phyloP scores from a whole-genome alignment of 2,329 filamentous ascomycete genomes.

The Penicillium sp. region DNA sequence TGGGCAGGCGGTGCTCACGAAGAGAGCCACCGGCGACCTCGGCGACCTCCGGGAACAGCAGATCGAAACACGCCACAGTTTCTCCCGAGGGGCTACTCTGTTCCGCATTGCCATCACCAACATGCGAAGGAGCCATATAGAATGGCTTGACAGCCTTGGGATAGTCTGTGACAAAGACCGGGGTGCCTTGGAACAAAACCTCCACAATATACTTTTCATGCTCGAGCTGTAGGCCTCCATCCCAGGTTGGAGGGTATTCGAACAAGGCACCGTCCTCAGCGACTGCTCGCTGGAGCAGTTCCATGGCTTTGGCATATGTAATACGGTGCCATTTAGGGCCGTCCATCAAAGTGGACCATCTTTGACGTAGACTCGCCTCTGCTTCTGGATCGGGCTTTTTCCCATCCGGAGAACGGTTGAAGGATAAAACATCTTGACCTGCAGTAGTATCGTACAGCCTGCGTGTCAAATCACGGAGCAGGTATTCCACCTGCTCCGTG shows the following conservation, averaged over 20 bases:
- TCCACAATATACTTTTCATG: constrained; percentile 87
- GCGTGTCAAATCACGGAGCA: constrained; percentile 63
- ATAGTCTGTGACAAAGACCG: constrained; percentile 91
- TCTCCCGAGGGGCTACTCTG: constrained; percentile 18
- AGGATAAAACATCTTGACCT: constrained; percentile 56
- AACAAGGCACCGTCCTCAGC: constrained; percentile 57
- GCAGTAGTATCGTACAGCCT: constrained; percentile 52
- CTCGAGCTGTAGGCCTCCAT: constrained; percentile 77
- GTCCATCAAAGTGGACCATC: constrained; percentile 70
- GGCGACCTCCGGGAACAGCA: constrained; percentile 80
- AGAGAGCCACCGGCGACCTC: constrained; percentile 88
- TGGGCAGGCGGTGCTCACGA: constrained; percentile 74
- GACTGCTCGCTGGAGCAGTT: constrained; percentile 62
- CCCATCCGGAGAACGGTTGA: constrained; percentile 43
- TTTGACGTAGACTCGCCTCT: constrained; percentile 55
- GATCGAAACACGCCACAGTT: constrained; percentile 87
- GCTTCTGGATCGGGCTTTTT: constrained; percentile 35
- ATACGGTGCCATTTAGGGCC: constrained; percentile 70
- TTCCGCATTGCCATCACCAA: background rate
- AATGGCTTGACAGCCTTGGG: constrained; percentile 89
- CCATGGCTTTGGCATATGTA: constrained; percentile 77
- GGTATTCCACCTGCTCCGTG: constrained; percentile 76
- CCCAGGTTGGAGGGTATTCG: constrained; percentile 68
- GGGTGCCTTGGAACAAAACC: constrained; percentile 61
- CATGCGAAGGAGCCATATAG: constrained; percentile 68